Evolutionary conservation across 768 basidiomycete genomes (phyloP), one percentile per base, ranked within the genome.

Genomic region (Trametes cubensis): DNA sequence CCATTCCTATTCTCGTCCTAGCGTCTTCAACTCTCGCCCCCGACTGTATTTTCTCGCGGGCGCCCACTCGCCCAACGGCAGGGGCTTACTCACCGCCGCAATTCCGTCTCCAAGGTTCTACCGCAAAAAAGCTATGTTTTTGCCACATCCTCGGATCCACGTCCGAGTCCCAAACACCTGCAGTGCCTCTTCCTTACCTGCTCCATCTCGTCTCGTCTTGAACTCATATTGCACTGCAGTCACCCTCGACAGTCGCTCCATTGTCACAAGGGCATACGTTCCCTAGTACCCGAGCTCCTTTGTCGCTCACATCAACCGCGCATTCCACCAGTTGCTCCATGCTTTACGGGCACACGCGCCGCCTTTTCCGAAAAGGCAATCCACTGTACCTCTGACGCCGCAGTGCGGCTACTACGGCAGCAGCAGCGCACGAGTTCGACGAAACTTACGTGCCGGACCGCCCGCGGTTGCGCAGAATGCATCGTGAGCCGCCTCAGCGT

Each of bases 291-390:
- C 34, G 34, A 34, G 34, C 34, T 34, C 34, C 34, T 34, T 34
- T 34, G 34, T 34, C 48, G 48, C 25, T 26, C 48, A n/a, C 48
- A 49, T n/a, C 48, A 49, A 17, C 48, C 48, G 48, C 48, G 26
- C 48, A 49, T 26, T 49, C 48, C 48, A 49, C 48, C 48, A 28
- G 5, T 49, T 49, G 48, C 30, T 49, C 48, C 48, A 49, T 11
- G 26, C 17, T 30, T 49, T 26, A 49, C n/a, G n/a, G n/a, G n/a
- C n/a, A n/a, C 17, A 26, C 25, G 48, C 48, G 26, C 25, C 48
- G 28, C 28, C 48, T 5, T 49, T 7, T 3, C 20, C 42, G 20
- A 20, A 10, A 34, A 34, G 11, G 34, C 34, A 34, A 11, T 34
- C 34, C 42, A 10, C 42, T 6, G 42, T 17, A 6, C 20, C 4